A percentile compares a stretch with the other conserved stretches of the same genome.
These are phyloP conservation scores for Pulveroboletus sp. DNA, from an alignment of 768 basidiomycete genomes.

Conservation along the genomic window DNA sequence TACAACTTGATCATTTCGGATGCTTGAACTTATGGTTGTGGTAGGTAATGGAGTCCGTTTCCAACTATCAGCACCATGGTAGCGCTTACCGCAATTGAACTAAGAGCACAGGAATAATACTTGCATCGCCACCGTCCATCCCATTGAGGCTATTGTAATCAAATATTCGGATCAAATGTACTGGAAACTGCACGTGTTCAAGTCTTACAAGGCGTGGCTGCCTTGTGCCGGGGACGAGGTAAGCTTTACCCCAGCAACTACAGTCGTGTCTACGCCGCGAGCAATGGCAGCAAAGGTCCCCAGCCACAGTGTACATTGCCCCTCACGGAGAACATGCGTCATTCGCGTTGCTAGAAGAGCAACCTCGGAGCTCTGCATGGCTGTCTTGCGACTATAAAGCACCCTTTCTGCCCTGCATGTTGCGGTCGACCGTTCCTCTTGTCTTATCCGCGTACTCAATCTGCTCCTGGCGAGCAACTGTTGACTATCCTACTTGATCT, in stretches of 20 bases:
- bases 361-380: constrained; percentile 9
- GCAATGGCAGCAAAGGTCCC: constrained; percentile 8
- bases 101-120: no score
- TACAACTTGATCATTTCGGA: no score
- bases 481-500: constrained; percentile 5
- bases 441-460: constrained; percentile 33
- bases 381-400: constrained; percentile 25
- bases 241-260: constrained; percentile 14
- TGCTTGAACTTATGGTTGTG: no score
- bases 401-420: constrained; percentile 4
- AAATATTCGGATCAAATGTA: constrained; percentile 16
- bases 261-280: constrained; percentile 12
- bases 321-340: constrained; percentile 32
- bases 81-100: no score
- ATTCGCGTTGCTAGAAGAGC: constrained; percentile 24
- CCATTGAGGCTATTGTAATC: no score
- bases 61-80: not conserved
- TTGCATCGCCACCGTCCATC: not conserved
- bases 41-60: no score
- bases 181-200: constrained; percentile 15
- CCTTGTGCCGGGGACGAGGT: constrained; percentile 14
- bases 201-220: constrained; percentile 7
- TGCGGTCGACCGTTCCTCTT: constrained; percentile 42
- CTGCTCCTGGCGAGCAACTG: constrained; percentile 31
- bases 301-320: constrained; percentile 13